These are phyloP conservation scores for Suhomyces taliae DNA, from an alignment of 1,139 yeast species.

Conservation along the genomic window DNA sequence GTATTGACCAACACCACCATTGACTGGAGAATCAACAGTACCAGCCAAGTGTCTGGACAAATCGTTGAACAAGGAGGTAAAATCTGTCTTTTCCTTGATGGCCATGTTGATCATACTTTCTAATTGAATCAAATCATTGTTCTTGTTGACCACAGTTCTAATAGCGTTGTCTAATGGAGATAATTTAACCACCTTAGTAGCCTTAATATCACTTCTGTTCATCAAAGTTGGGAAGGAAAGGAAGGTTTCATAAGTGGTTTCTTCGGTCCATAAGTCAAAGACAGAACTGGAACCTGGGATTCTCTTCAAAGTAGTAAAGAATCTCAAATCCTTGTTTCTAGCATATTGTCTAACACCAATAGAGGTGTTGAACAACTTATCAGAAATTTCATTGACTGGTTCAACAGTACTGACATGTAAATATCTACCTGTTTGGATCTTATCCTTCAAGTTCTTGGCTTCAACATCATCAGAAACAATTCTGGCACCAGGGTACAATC, in stretches of 20 bases:
- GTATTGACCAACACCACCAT: conserved; percentile 89
- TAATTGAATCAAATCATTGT: conserved; percentile 67
- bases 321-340: conserved; percentile 67
- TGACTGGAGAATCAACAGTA: conserved; percentile 89
- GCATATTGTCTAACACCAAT: conserved; percentile 68
- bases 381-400: conserved; percentile 60
- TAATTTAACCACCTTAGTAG: conserved; percentile 52
- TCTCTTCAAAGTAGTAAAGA: conserved; percentile 68
- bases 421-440: conserved; percentile 67
- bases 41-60: conserved; percentile 80
- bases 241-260: conserved; percentile 72
- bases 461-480: conserved; percentile 68
- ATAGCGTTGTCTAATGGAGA: conserved; percentile 90
- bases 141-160: conserved; percentile 64
- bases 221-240: conserved; percentile 85
- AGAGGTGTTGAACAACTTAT: conserved; percentile 47
- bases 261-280: conserved; percentile 85
- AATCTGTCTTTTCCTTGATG: conserved; percentile 54
- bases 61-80: conserved; percentile 56
- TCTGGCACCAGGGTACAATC: conserved; percentile 81
- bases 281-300: conserved; percentile 76
- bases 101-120: conserved; percentile 63
- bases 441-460: conserved; percentile 49
- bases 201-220: conserved; percentile 75
- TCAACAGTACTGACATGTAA: conserved; percentile 72